Conservation (phyloP, 2,329 filamentous ascomycete species). For the Davidsoniella virescens region DNA sequence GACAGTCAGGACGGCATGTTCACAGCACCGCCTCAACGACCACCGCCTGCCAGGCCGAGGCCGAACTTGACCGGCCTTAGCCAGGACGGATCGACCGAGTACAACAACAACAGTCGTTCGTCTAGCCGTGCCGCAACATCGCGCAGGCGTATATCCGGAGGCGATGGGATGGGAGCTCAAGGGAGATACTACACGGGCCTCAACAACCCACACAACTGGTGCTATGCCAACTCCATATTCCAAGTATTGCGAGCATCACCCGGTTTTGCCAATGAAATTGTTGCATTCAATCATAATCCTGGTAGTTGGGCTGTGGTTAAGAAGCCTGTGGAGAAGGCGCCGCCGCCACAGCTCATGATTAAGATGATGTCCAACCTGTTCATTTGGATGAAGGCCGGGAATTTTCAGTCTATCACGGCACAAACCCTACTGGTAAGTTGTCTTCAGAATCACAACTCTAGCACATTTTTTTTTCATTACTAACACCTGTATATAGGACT, state of each 20-base stretch:
- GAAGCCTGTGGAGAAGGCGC: slow-evolving; percentile 40
- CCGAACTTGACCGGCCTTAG: slow-evolving; percentile 24
- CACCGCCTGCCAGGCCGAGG: slow-evolving; percentile 61
- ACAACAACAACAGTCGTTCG: slow-evolving; percentile 20
- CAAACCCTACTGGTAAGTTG: slow-evolving; percentile 40
- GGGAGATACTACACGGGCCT: slow-evolving; percentile 44
- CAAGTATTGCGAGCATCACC: slow-evolving; percentile 66
- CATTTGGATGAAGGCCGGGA: slow-evolving; percentile 37
- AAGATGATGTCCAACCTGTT: slow-evolving; percentile 43
- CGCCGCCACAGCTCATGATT: slow-evolving; percentile 41
- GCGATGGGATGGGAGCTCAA: background rate
- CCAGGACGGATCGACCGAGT: slow-evolving; percentile 6
- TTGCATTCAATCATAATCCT: slow-evolving; percentile 41
- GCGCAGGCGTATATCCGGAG: slow-evolving; percentile 7
- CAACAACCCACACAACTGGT: slow-evolving; percentile 65
- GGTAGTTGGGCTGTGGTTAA: slow-evolving; percentile 49
- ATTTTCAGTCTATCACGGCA: slow-evolving; percentile 34
- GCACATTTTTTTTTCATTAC: slow-evolving; percentile 2
- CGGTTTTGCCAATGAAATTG: slow-evolving; percentile 47
- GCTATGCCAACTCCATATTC: slow-evolving; percentile 83
- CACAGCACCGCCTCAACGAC: slow-evolving; percentile 13
- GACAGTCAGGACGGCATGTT: slow-evolving; percentile 8
- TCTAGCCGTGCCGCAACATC: background rate
- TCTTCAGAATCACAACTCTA: slow-evolving; percentile 5
- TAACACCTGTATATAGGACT: slow-evolving; percentile 29